Base-by-base conservation (phyloP, 2,329 filamentous ascomycete species). In the Penicillium sp. region DNA sequence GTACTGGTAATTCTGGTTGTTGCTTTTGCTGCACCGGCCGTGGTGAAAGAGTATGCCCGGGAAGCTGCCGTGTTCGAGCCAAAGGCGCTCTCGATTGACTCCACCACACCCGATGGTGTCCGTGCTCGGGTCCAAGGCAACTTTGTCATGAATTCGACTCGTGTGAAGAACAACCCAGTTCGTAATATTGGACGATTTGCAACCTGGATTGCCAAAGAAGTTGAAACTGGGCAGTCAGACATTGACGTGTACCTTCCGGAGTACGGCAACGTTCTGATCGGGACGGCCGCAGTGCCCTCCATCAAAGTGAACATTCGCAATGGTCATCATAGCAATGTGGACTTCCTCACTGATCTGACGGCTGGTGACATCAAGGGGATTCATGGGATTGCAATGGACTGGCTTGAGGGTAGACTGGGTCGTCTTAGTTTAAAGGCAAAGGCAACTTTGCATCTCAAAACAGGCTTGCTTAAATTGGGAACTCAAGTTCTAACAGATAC, bases 41-140 rank as follows among this genome's bases (percentile, higher is more conserved):
- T 84, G 6, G 80, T 94, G 8, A 81, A 94, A 65, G 79, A 87
- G 60, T 98, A 98, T 65, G 87, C 86, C 33, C 84, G 91, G 66
- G 76, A 90, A 63, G 87, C 90, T 3, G 76, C 84, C 16, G 81
- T 91, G 13, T 79, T 98, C 51, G 81, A 90, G 59, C 87, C 93
- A 2, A 89, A 84, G 4, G 86, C 83, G 51, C 69, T 98, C 14
- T 88, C 89, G 2, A 81, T 98, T 44, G 86, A 93, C 57, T 87
- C 85, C 2, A 85, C 96, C 51, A 96, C 88, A 0, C 60, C 80
- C 6, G 76, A 83, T 43, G 91, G 93, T 9, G 79, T 96, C 7
- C 80, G 78, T 46, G 85, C 87, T 20, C 82, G 88, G 48, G 75
- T 98, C 32, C 84, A 90, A 57, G 91, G 86, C 14, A 84, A 86